A percentile compares a stretch with the other conserved stretches of the same genome.
These are phyloP conservation scores for Aspergillus sp. DNA, from an alignment of 2,329 filamentous ascomycete species.

Conservation along the genomic window DNA sequence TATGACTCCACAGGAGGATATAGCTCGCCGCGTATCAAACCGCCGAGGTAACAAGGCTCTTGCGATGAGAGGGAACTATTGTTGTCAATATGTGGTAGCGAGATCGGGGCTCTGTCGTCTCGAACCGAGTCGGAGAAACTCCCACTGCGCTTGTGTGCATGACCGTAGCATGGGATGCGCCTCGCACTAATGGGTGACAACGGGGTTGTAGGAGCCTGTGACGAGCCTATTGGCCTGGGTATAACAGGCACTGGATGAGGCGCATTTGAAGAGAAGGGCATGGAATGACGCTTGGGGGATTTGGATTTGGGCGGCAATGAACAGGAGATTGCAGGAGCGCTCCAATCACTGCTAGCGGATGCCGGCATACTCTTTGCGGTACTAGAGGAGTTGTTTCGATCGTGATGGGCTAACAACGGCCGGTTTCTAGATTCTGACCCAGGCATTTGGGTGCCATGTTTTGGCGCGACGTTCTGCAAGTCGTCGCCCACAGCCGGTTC, in stretches of 20 bases:
- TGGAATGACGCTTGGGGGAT: conserved; percentile 39
- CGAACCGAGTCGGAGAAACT: conserved; percentile 84
- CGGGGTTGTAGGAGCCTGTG: conserved; percentile 27
- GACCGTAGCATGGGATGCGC: conserved; percentile 51
- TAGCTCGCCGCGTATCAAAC: conserved; percentile 81
- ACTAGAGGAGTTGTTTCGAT: conserved; percentile 36
- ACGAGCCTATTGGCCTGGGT: conserved; percentile 28
- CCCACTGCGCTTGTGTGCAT: conserved; percentile 76
- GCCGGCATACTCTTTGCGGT: conserved; percentile 36
- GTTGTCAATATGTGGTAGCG: conserved; percentile 46
- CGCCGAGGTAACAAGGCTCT: conserved; percentile 71
- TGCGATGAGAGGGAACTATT: conserved; percentile 51
- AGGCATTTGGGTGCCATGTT: conserved; percentile 9
- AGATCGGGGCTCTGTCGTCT: conserved; percentile 60
- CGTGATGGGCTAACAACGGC: conserved; percentile 25
- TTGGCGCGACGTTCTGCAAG: conserved; percentile 19
- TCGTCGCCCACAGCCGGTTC: conserved; percentile 39
- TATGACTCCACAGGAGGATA: conserved; percentile 80
- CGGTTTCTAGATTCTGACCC: conserved; percentile 9
- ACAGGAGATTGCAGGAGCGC: conserved; percentile 60
- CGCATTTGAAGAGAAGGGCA: conserved; percentile 31
- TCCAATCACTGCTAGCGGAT: conserved; percentile 48
- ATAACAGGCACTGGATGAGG: conserved; percentile 45
- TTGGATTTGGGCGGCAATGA: conserved; percentile 56
- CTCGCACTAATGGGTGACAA: conserved; percentile 29